A percentile compares a stretch with the other conserved stretches of the same genome.
phyloP scores from a whole-genome alignment of 2,329 filamentous ascomycete genomes.

The Purpureocillium takamizusanense region DNA sequence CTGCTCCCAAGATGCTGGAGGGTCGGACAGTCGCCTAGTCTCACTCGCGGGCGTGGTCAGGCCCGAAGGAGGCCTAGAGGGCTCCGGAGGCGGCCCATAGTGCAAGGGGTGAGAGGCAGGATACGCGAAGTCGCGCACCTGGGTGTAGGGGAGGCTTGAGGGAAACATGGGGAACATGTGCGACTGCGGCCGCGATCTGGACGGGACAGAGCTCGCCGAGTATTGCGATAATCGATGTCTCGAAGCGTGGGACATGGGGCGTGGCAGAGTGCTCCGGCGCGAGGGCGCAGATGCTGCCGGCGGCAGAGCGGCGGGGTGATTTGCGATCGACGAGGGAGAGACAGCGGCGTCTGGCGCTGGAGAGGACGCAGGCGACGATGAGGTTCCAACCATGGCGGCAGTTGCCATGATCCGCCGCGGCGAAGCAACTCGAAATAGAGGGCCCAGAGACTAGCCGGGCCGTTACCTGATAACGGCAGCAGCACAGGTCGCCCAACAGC shows the following conservation, averaged over 20 bases:
- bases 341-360: slow-evolving; percentile 37
- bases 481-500: slow-evolving; percentile 2
- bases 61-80: slow-evolving; percentile 61
- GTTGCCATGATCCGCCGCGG: slow-evolving; percentile 26
- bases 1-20: slow-evolving; percentile 66
- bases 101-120: slow-evolving; percentile 74
- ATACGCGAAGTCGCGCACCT: slow-evolving; percentile 95
- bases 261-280: slow-evolving; percentile 50
- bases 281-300: slow-evolving; percentile 47
- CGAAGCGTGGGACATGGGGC: slow-evolving; percentile 67
- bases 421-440: background rate
- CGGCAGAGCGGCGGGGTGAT: slow-evolving; percentile 45
- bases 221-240: slow-evolving; percentile 80
- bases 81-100: slow-evolving; percentile 80
- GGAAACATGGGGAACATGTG: slow-evolving; percentile 75
- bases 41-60: slow-evolving; percentile 82
- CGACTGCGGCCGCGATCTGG: slow-evolving; percentile 71
- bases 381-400: slow-evolving; percentile 48
- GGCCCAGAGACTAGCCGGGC: too few relatives aligned
- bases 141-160: slow-evolving; percentile 78
- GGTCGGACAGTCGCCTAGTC: slow-evolving; percentile 72
- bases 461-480: background rate
- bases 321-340: slow-evolving; percentile 36
- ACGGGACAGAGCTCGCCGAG: slow-evolving; percentile 59
- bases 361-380: slow-evolving; percentile 45